phyloP scores from a whole-genome alignment of 2,329 filamentous ascomycete species.

The Sclerotinia minor region DNA sequence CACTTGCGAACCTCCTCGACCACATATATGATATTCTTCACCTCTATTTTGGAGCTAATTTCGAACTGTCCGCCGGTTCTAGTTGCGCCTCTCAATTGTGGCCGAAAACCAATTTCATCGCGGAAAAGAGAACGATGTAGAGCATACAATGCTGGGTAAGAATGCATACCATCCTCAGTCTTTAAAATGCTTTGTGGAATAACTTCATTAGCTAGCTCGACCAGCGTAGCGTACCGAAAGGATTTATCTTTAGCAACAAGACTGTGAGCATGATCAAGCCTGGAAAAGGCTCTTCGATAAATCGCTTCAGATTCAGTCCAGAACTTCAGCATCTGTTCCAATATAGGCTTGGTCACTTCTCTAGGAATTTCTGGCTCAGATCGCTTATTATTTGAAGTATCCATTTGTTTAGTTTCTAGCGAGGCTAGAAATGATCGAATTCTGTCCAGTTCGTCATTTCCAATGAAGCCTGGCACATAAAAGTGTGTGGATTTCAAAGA shows the following conservation, averaged over 20 bases:
- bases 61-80: slow-evolving; percentile 61
- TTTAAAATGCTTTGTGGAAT: slow-evolving; percentile 36
- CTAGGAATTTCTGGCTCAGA: slow-evolving; percentile 48
- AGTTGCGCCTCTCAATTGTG: slow-evolving; percentile 48
- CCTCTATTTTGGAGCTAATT: slow-evolving; percentile 57
- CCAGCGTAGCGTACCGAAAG: slow-evolving; percentile 46
- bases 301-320: slow-evolving; percentile 47
- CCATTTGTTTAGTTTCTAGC: slow-evolving; percentile 41
- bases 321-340: slow-evolving; percentile 47
- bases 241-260: slow-evolving; percentile 47
- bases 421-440: slow-evolving; percentile 49
- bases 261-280: slow-evolving; percentile 52
- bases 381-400: slow-evolving; percentile 43
- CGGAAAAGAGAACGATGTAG: slow-evolving; percentile 64
- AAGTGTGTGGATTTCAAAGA: slow-evolving; percentile 44
- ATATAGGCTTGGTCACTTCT: slow-evolving; percentile 47
- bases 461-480: slow-evolving; percentile 49
- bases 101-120: slow-evolving; percentile 62
- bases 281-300: slow-evolving; percentile 49
- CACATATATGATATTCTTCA: slow-evolving; percentile 48
- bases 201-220: slow-evolving; percentile 48
- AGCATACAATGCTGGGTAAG: slow-evolving; percentile 61
- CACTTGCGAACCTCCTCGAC: slow-evolving; percentile 50
- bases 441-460: slow-evolving; percentile 45
- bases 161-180: slow-evolving; percentile 43